These are phyloP conservation scores for Asparagopsis taxiformis DNA, from an alignment of 31 red algal species.

Conservation along the genomic window DNA sequence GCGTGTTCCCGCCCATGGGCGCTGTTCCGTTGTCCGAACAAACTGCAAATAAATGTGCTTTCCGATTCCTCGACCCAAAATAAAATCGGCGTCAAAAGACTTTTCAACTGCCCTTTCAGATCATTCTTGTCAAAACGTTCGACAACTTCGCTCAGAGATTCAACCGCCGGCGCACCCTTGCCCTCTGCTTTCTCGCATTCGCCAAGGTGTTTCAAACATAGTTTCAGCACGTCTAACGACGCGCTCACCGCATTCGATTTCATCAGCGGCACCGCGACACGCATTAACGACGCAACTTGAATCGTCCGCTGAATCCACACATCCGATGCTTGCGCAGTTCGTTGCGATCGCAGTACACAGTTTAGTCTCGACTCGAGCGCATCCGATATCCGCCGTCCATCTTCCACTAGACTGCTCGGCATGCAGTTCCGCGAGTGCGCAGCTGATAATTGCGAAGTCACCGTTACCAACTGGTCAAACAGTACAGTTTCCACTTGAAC, in stretches of 20 bases:
- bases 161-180: background rate
- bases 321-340: conserved; percentile 9
- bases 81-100: conserved; percentile 24
- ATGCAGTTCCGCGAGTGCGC: conserved; percentile 8
- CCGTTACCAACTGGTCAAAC: conserved; percentile 31
- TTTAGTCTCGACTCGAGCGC: conserved; percentile 43
- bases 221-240: conserved; percentile 28
- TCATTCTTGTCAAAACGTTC: conserved; percentile 19
- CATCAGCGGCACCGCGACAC: conserved; percentile 22
- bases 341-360: conserved; percentile 27
- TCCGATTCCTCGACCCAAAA: conserved; percentile 32
- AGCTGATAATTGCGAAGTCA: background rate
- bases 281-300: conserved; percentile 31
- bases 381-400: conserved; percentile 46
- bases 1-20: background rate
- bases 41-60: conserved; percentile 5
- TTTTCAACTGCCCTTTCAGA: conserved; percentile 15
- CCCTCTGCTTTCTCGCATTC: conserved; percentile 6
- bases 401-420: conserved; percentile 36
- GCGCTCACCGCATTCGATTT: conserved; percentile 8
- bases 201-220: conserved; percentile 29
- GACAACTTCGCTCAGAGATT: conserved; percentile 22
- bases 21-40: background rate
- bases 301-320: conserved; percentile 23
- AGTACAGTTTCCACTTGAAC: conserved; percentile 27